Evolutionary conservation across 208 protist genomes (phyloP).

Genomic region (Vickermania ingenoplastis): DNA sequence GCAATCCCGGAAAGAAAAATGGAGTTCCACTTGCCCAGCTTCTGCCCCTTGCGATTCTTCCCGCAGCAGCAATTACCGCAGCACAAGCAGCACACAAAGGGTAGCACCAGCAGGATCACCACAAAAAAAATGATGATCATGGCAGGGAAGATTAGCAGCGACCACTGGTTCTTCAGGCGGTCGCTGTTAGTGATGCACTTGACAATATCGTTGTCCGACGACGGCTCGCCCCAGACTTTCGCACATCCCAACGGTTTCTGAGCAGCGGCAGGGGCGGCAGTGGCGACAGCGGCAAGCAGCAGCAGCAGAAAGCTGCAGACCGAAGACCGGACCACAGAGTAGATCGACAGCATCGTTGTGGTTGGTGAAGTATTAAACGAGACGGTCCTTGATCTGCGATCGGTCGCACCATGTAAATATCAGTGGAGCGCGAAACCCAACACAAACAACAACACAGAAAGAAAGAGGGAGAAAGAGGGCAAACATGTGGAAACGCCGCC

Average conservation of each 20-base stretch:
- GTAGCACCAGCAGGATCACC: constrained; percentile 38
- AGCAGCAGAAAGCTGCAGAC: no score
- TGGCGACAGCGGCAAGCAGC: no score
- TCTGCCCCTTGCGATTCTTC: constrained; percentile 2
- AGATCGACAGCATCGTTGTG: no score
- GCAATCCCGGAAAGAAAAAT: constrained; percentile 30
- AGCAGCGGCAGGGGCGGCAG: no score
- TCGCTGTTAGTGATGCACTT: constrained; percentile 38
- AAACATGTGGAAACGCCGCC: no score
- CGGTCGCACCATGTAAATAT: no score
- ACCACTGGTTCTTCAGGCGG: constrained; percentile 41
- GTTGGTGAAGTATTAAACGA: no score
- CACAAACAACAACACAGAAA: no score
- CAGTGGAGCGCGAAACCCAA: no score
- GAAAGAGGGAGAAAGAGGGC: no score
- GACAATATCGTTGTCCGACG: constrained; percentile 36
- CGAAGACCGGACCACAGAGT: no score
- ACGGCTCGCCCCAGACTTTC: constrained; percentile 50
- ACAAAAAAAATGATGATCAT: constrained; percentile 42
- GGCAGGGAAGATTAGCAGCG: constrained; percentile 41
- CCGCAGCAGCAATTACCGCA: constrained; percentile 28
- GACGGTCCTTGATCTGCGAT: no score
- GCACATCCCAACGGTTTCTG: constrained; percentile 57
- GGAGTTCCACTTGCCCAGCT: background rate
- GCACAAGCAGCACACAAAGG: constrained; percentile 41